A percentile compares a stretch with the other conserved stretches of the same genome.
phyloP scores from a whole-genome alignment of 345 rosid genomes.

The Gynandropsis gynandra region DNA sequence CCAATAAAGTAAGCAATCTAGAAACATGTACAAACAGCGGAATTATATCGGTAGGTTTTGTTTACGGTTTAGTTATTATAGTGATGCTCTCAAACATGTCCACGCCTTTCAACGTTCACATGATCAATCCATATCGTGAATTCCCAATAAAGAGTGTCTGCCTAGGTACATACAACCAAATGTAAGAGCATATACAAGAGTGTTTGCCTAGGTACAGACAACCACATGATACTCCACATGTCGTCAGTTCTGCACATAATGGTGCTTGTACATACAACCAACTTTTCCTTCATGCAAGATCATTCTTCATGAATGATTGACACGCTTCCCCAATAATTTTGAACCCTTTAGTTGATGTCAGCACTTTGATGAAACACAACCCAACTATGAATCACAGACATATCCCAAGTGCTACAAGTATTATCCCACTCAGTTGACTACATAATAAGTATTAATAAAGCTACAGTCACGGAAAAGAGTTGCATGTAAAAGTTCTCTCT shows the following conservation, averaged over 20 bases:
- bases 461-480: neutral
- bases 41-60: neutral
- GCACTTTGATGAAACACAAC: neutral
- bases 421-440: too few relatives aligned
- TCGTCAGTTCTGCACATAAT: too few relatives aligned
- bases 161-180: neutral
- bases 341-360: neutral
- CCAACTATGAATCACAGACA: neutral
- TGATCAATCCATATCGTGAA: neutral
- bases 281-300: neutral
- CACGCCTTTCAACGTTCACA: slow-evolving; percentile 2
- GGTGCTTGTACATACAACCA: neutral
- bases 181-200: neutral
- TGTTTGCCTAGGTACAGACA: neutral
- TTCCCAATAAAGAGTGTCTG: slow-evolving; percentile 1
- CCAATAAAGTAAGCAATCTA: slow-evolving; percentile 10
- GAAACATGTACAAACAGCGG: neutral
- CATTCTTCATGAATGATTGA: neutral
- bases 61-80: neutral
- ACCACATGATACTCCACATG: neutral
- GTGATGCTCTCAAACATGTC: neutral
- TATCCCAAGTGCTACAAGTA: too few relatives aligned
- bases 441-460: too few relatives aligned
- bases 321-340: neutral
- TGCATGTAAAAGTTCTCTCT: too few relatives aligned